Conservation (phyloP, 345 rosid species). For the Schrenkiella parvula region DNA sequence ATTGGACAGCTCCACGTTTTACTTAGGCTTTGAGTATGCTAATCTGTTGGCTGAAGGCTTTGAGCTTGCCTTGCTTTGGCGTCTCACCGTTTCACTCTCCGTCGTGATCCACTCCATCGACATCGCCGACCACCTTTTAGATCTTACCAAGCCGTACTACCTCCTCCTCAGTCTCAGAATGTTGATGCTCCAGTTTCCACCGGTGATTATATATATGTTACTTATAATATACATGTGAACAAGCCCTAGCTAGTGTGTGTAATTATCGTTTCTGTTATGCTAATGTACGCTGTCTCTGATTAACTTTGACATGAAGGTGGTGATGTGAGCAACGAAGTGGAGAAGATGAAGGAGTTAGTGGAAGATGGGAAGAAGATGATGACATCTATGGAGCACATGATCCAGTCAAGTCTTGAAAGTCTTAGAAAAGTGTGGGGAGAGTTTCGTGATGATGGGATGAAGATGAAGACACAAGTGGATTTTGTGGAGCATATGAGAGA, state of each 20-base stretch:
- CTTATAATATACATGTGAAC: background rate
- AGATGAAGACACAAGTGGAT: background rate
- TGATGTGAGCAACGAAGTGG: background rate
- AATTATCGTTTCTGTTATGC: background rate
- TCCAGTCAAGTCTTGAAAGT: slow-evolving; percentile 5
- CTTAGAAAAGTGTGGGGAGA: slow-evolving; percentile 7
- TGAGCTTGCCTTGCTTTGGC: slow-evolving; percentile 21
- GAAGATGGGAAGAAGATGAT: slow-evolving; percentile 8
- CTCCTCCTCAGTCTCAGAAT: slow-evolving; percentile 6
- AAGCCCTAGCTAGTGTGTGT: background rate
- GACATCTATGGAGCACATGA: background rate
- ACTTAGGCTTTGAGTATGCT: slow-evolving; percentile 7
- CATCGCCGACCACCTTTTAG: background rate
- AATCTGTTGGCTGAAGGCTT: slow-evolving; percentile 2
- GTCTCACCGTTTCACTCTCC: slow-evolving; percentile 11
- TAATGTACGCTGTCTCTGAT: background rate
- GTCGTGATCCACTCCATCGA: slow-evolving; percentile 1
- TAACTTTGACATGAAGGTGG: slow-evolving; percentile 3
- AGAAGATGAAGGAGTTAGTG: slow-evolving; percentile 3
- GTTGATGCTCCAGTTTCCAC: background rate
- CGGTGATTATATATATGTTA: slow-evolving; percentile 11
- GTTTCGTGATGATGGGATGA: slow-evolving; percentile 18
- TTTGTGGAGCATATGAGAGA: background rate
- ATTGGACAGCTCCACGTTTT: slow-evolving; percentile 13
- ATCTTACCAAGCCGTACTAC: background rate